Evolutionary conservation across 768 basidiomycete species (phyloP).

Genomic region (Pleurotus djamor): DNA sequence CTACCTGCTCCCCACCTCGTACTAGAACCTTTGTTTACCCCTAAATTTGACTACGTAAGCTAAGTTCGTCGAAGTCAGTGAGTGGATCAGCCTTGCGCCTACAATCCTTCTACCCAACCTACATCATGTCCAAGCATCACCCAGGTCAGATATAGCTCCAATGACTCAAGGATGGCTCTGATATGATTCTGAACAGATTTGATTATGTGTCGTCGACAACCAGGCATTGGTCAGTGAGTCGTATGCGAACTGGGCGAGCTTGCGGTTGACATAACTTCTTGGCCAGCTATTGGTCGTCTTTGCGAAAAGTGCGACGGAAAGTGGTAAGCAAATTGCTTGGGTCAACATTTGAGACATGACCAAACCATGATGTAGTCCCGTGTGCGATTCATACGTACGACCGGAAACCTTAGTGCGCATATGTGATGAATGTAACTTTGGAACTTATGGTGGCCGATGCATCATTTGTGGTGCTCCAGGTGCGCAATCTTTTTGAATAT

Average conservation of each 20-base stretch:
- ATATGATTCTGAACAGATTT: conserved; percentile 58
- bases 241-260: conserved; percentile 7
- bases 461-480: conserved; percentile 98
- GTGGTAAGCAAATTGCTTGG: conserved; percentile 60
- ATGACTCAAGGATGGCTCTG: background rate
- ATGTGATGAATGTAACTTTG: conserved; percentile 99
- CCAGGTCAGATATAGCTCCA: conserved; percentile 48
- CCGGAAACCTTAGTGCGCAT: conserved; percentile 98
- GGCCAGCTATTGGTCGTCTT: conserved; percentile 88
- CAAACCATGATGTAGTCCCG: conserved; percentile 58
- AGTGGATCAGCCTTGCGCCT: background rate
- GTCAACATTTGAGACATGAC: background rate
- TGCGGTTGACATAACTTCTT: background rate
- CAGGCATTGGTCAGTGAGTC: conserved; percentile 80
- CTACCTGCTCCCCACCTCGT: conserved; percentile 5
- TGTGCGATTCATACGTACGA: conserved; percentile 98
- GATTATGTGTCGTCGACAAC: conserved; percentile 97
- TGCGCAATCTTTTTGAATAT: conserved; percentile 27
- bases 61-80: background rate
- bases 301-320: conserved; percentile 79
- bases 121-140: conserved; percentile 87
- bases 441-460: conserved; percentile 95
- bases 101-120: background rate
- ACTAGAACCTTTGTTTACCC: background rate
- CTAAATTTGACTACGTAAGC: background rate